Evolutionary conservation across 73 alveolate genomes (phyloP).

Genomic region (Paramecium tetraurelia): DNA sequence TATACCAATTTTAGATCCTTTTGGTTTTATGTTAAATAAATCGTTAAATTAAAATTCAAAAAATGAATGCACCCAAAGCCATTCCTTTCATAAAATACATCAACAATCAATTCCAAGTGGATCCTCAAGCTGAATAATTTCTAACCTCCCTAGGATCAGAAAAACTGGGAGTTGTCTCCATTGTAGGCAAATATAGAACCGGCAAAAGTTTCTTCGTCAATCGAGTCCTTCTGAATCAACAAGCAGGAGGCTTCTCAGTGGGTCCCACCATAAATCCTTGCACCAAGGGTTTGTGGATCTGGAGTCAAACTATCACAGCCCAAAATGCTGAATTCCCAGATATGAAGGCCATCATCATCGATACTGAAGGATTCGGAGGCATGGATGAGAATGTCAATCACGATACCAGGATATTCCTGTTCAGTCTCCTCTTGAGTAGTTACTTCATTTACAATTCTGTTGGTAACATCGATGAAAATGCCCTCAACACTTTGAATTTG

Average conservation of each 20-base stretch:
- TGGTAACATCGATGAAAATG: slow-evolving; percentile 92
- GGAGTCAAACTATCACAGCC: slow-evolving; percentile 40
- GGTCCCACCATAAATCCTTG: slow-evolving; percentile 72
- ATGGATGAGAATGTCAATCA: slow-evolving; percentile 95
- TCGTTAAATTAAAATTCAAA: slow-evolving; percentile 20
- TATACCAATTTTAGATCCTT: neutral
- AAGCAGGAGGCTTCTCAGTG: slow-evolving; percentile 64
- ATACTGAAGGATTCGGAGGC: slow-evolving; percentile 95
- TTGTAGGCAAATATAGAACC: slow-evolving; percentile 95
- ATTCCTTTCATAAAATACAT: slow-evolving; percentile 3
- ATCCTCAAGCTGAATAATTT: slow-evolving; percentile 39
- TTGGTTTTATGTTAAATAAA: neutral
- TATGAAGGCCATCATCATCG: slow-evolving; percentile 77
- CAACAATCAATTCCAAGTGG: neutral
- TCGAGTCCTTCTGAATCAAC: slow-evolving; percentile 73
- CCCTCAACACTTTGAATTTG: slow-evolving; percentile 64
- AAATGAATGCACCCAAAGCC: slow-evolving; percentile 23
- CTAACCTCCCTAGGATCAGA: slow-evolving; percentile 13
- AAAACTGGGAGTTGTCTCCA: slow-evolving; percentile 86
- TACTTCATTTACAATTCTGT: slow-evolving; percentile 88
- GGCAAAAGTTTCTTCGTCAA: slow-evolving; percentile 87
- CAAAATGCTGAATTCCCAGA: slow-evolving; percentile 83
- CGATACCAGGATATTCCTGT: slow-evolving; percentile 90
- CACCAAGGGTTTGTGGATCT: slow-evolving; percentile 62
- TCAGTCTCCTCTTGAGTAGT: slow-evolving; percentile 81